These are phyloP conservation scores for Boletus rufocinnamomeus DNA, from an alignment of 768 basidiomycete genomes.

Conservation along the genomic window DNA sequence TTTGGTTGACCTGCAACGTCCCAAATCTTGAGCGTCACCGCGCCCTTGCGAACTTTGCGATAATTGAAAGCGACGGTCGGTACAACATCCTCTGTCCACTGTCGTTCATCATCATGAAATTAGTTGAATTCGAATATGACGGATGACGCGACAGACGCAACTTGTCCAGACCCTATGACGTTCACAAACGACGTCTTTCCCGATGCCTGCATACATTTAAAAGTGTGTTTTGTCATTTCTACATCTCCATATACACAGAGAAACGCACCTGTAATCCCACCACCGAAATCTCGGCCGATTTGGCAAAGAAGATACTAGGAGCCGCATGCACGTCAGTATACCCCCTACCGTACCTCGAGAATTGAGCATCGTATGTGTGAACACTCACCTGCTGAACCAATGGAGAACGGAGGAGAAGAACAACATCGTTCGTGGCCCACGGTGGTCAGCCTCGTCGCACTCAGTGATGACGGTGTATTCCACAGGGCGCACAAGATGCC, in stretches of 20 bases:
- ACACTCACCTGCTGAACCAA: constrained; percentile 55
- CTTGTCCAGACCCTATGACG: constrained; percentile 85
- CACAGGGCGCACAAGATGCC: neutral
- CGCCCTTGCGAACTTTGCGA: constrained; percentile 84
- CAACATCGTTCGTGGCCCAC: constrained; percentile 35
- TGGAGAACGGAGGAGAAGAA: constrained; percentile 55
- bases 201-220: constrained; percentile 59
- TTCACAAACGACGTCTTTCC: constrained; percentile 96
- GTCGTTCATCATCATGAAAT: constrained; percentile 6
- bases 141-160: constrained; percentile 7
- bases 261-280: constrained; percentile 77
- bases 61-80: constrained; percentile 95
- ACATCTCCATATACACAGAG: neutral
- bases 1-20: constrained; percentile 95
- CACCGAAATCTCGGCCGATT: constrained; percentile 85
- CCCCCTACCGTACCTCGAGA: neutral
- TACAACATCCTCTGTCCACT: constrained; percentile 97
- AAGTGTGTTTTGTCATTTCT: neutral
- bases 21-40: constrained; percentile 92
- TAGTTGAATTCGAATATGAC: neutral
- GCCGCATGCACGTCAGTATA: neutral
- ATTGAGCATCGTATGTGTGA: neutral
- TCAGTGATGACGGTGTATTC: neutral
- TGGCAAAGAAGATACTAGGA: constrained; percentile 79
- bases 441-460: neutral